Conservation (phyloP, 2,329 filamentous ascomycete genomes). For the Verticillium dahliae region DNA sequence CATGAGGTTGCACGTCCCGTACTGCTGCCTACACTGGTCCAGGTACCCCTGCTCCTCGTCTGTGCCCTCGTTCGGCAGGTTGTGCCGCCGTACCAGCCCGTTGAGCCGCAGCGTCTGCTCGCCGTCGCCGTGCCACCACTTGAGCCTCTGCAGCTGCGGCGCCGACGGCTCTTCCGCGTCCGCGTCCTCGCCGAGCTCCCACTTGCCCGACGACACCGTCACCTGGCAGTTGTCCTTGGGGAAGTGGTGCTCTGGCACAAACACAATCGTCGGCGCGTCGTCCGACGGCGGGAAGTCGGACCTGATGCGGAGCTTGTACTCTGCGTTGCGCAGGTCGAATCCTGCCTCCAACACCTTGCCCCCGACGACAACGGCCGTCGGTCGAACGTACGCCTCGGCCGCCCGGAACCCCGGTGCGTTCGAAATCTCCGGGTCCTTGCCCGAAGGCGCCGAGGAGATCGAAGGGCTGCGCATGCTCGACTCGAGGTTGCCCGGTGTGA, state of each 20-base stretch:
- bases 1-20: constrained; percentile 48
- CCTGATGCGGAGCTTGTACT: constrained; percentile 66
- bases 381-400: constrained; percentile 87
- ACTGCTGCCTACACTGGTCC: constrained; percentile 54
- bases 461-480: constrained; percentile 62
- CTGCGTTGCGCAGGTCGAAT: constrained; percentile 76
- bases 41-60: constrained; percentile 75
- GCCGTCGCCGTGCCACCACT: constrained; percentile 90
- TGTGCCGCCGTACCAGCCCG: constrained; percentile 63
- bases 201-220: constrained; percentile 78
- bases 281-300: constrained; percentile 46
- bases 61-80: constrained; percentile 41
- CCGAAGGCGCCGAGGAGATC: constrained; percentile 45
- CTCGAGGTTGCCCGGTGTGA: constrained; percentile 73
- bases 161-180: constrained; percentile 41
- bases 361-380: constrained; percentile 68
- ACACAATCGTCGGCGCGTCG: constrained; percentile 71
- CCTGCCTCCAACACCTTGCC: constrained; percentile 66
- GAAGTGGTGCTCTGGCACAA: constrained; percentile 89
- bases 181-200: constrained; percentile 74
- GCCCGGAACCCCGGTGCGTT: constrained; percentile 72
- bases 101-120: constrained; percentile 73
- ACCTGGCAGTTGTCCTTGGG: constrained; percentile 67
- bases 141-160: constrained; percentile 65
- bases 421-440: constrained; percentile 48